phyloP scores from a whole-genome alignment of 2,329 filamentous ascomycete genomes.

The Colletotrichum chrysophilum region DNA sequence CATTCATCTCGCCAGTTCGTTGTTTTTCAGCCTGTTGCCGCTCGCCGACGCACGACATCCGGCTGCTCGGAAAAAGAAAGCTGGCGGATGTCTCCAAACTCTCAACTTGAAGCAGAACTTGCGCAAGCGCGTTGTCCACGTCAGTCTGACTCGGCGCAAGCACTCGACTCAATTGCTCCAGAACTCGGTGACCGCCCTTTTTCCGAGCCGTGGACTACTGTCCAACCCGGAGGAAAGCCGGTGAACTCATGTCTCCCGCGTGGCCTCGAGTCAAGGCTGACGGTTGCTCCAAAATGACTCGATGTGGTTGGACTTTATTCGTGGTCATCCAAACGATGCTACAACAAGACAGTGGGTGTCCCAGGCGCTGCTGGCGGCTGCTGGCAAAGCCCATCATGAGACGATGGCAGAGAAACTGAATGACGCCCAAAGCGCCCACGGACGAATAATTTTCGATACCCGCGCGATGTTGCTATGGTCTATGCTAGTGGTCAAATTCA shows the following conservation, averaged over 20 bases:
- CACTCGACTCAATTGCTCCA: background rate
- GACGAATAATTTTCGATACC: background rate
- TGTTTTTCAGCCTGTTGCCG: background rate
- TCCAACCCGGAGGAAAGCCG: background rate
- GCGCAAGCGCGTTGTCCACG: background rate
- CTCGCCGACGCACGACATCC: background rate
- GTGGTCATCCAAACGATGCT: background rate
- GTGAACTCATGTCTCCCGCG: background rate
- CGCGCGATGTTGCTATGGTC: background rate
- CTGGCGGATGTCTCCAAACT: background rate
- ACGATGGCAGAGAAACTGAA: background rate
- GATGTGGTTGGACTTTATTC: background rate
- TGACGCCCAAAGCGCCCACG: background rate
- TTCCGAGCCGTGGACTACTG: background rate
- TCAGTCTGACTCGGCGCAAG: background rate
- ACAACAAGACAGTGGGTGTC: background rate
- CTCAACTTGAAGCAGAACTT: constrained; percentile 1
- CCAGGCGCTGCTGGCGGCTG: constrained; percentile 1
- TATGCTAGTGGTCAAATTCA: background rate
- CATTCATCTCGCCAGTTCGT: background rate
- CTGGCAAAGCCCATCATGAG: background rate
- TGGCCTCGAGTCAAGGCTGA: constrained; percentile 1
- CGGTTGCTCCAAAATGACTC: background rate
- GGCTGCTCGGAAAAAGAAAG: background rate
- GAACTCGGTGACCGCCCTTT: background rate